Conservation (phyloP, 768 basidiomycete species). For the Xerocomellus dryophilus region DNA sequence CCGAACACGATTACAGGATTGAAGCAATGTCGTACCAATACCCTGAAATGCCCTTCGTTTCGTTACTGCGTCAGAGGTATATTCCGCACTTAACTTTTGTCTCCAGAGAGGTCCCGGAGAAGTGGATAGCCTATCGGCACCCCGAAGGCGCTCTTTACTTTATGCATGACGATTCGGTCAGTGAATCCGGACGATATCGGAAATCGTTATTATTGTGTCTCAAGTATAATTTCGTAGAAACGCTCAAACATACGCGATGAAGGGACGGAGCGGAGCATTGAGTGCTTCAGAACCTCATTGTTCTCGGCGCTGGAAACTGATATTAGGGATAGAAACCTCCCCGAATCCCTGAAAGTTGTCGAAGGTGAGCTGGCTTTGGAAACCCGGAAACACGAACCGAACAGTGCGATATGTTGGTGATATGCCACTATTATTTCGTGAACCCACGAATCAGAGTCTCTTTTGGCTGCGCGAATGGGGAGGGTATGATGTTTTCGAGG, state of each 20-base stretch:
- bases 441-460: slow-evolving; percentile 42
- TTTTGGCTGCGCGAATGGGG: slow-evolving; percentile 53
- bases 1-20: slow-evolving; percentile 4
- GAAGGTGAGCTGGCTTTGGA: slow-evolving; percentile 48
- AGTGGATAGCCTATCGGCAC: slow-evolving; percentile 50
- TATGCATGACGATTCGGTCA: slow-evolving; percentile 44
- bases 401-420: slow-evolving; percentile 18
- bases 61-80: background rate
- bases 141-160: slow-evolving; percentile 65
- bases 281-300: slow-evolving; percentile 29
- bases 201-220: background rate
- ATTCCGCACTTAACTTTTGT: background rate
- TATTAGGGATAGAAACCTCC: slow-evolving; percentile 12
- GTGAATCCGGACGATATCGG: slow-evolving; percentile 2
- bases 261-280: no score
- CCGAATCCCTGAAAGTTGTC: slow-evolving; percentile 24
- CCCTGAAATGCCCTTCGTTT: slow-evolving; percentile 20
- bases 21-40: slow-evolving; percentile 19
- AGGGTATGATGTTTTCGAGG: slow-evolving; percentile 29
- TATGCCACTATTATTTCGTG: slow-evolving; percentile 57
- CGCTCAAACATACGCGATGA: slow-evolving; percentile 51
- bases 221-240: slow-evolving; percentile 35
- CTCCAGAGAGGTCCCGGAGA: slow-evolving; percentile 23
- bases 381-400: slow-evolving; percentile 27
- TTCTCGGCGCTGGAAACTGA: slow-evolving; percentile 19